Conservation (phyloP, 2,329 filamentous ascomycete genomes). For the Penicillium sp. region DNA sequence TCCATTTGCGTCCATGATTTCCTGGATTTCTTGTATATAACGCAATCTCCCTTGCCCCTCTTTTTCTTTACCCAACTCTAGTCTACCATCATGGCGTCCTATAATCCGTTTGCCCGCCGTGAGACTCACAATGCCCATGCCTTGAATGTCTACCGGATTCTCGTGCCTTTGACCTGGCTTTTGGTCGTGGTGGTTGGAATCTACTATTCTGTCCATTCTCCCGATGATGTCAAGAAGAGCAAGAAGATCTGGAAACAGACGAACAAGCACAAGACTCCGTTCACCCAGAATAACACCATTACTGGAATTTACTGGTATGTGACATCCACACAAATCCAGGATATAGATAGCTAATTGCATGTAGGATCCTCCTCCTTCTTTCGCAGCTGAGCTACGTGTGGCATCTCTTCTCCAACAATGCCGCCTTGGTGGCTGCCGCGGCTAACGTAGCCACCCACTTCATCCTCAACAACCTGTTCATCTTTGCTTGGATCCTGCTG, state of each 20-base stretch:
- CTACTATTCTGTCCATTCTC: slow-evolving; percentile 64
- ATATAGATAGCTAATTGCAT: background rate
- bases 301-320: slow-evolving; percentile 68
- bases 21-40: slow-evolving; percentile 3
- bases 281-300: slow-evolving; percentile 62
- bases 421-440: slow-evolving; percentile 59
- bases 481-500: slow-evolving; percentile 75
- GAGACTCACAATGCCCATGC: slow-evolving; percentile 58
- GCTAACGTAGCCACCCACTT: slow-evolving; percentile 78
- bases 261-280: slow-evolving; percentile 60
- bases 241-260: slow-evolving; percentile 73
- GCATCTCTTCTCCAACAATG: slow-evolving; percentile 65
- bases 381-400: slow-evolving; percentile 70
- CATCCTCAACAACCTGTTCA: slow-evolving; percentile 76
- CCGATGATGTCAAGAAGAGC: slow-evolving; percentile 56
- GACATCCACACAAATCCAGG: too few species aligned
- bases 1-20: background rate
- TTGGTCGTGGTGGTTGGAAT: slow-evolving; percentile 65
- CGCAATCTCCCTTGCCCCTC: background rate
- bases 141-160: slow-evolving; percentile 67
- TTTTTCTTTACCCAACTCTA: background rate
- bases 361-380: slow-evolving; percentile 65
- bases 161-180: slow-evolving; percentile 69
- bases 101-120: slow-evolving; percentile 69
- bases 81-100: slow-evolving; percentile 13